A percentile compares a stretch with the other conserved stretches of the same genome.
These are phyloP conservation scores for Phytophthora lateralis DNA, from an alignment of 352 stramenopile genomes.

Conservation along the genomic window DNA sequence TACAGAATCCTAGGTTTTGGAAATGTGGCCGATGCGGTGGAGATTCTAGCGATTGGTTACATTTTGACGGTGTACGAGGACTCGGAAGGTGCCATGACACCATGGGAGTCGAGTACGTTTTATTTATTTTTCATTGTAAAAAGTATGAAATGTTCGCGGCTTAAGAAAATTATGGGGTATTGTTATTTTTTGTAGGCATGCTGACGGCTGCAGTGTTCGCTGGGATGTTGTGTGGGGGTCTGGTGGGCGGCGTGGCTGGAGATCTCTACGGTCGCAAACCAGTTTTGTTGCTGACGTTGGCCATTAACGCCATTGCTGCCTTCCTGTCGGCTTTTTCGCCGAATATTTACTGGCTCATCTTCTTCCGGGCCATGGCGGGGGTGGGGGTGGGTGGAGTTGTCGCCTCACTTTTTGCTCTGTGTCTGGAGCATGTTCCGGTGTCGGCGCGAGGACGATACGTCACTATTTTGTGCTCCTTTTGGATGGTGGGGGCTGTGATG, in stretches of 20 bases:
- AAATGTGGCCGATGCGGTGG: constrained; percentile 90
- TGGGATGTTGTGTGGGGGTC: constrained; percentile 86
- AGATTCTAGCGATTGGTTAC: constrained; percentile 91
- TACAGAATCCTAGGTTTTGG: constrained; percentile 73
- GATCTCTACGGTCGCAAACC: constrained; percentile 87
- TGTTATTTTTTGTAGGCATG: constrained; percentile 53
- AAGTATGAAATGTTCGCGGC: background rate
- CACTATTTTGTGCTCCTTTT: constrained; percentile 91
- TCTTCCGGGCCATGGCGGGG: constrained; percentile 70
- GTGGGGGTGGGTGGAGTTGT: constrained; percentile 88
- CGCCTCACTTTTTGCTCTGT: constrained; percentile 85
- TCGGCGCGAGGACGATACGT: constrained; percentile 75
- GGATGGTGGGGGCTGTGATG: constrained; percentile 89
- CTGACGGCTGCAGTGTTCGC: constrained; percentile 90
- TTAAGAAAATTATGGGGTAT: constrained; percentile 5
- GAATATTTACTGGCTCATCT: constrained; percentile 76
- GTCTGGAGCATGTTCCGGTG: constrained; percentile 84
- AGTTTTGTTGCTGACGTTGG: constrained; percentile 76
- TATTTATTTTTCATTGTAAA: constrained; percentile 10
- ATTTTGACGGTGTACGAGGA: constrained; percentile 85
- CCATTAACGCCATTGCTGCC: constrained; percentile 77
- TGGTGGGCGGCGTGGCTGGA: constrained; percentile 73
- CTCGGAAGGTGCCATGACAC: constrained; percentile 60
- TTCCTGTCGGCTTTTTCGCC: constrained; percentile 79
- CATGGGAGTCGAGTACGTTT: constrained; percentile 77